phyloP scores from a whole-genome alignment of 2,329 filamentous ascomycete genomes.

The Trichoderma semiorbis region DNA sequence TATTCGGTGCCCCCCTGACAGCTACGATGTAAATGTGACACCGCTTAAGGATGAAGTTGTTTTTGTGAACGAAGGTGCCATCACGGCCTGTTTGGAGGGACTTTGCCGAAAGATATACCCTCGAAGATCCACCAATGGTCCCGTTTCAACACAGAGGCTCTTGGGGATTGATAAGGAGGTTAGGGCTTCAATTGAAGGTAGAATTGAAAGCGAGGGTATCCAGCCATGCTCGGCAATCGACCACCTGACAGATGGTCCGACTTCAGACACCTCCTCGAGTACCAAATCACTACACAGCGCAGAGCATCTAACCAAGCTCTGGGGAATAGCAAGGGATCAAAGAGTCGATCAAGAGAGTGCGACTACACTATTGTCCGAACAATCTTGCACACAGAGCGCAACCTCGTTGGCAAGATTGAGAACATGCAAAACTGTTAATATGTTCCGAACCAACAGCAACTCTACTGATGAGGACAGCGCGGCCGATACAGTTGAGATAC shows the following conservation, averaged over 20 bases:
- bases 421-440: constrained; percentile 31
- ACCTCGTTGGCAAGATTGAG: constrained; percentile 25
- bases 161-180: not conserved
- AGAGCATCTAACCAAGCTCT: not conserved
- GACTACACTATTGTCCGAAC: not conserved
- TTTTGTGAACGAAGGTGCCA: constrained; percentile 53
- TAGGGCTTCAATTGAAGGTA: not conserved
- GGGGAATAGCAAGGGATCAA: not conserved
- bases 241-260: not conserved
- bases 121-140: not conserved
- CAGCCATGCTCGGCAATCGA: not conserved
- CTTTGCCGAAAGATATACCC: constrained; percentile 43
- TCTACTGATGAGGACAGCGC: constrained; percentile 29
- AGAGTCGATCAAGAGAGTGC: not conserved
- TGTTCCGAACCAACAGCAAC: constrained; percentile 32
- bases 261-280: not conserved
- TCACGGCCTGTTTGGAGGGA: constrained; percentile 45
- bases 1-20: constrained; percentile 57
- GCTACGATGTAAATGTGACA: constrained; percentile 70
- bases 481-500: constrained; percentile 25
- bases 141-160: not conserved
- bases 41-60: constrained; percentile 69
- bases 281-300: too few species aligned
- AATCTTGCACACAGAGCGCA: not conserved
- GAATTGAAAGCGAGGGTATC: not conserved